Evolutionary conservation across 2,329 filamentous ascomycete genomes (phyloP).

Genomic region (Pezicula radicicola): DNA sequence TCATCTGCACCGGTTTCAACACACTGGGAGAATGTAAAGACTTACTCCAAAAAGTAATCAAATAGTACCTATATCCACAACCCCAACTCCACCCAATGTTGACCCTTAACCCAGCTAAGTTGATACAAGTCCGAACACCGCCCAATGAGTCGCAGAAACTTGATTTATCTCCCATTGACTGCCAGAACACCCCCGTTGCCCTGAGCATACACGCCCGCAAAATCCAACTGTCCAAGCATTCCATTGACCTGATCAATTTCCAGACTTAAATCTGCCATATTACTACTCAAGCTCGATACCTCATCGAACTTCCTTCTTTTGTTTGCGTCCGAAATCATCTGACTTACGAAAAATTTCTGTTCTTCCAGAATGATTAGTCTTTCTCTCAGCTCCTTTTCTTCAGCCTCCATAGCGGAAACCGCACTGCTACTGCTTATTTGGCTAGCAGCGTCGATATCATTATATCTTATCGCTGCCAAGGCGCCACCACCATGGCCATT

Average conservation of each 20-base stretch:
- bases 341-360: slow-evolving; percentile 68
- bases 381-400: slow-evolving; percentile 67
- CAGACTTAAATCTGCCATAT: slow-evolving; percentile 61
- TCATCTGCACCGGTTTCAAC: too few relatives aligned
- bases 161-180: too few relatives aligned
- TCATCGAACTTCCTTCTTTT: slow-evolving; percentile 68
- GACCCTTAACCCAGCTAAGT: too few relatives aligned
- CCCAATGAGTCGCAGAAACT: slow-evolving; percentile 5
- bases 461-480: slow-evolving; percentile 58
- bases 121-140: slow-evolving; percentile 2
- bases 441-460: slow-evolving; percentile 45
- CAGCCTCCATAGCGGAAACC: slow-evolving; percentile 62
- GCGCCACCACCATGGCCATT: slow-evolving; percentile 28
- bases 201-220: slow-evolving; percentile 25
- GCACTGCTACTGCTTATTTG: slow-evolving; percentile 53
- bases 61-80: too few relatives aligned
- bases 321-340: slow-evolving; percentile 68
- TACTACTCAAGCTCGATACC: slow-evolving; percentile 59
- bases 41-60: too few relatives aligned
- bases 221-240: slow-evolving; percentile 53
- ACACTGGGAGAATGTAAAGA: too few relatives aligned
- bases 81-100: too few relatives aligned
- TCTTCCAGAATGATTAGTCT: slow-evolving; percentile 68
- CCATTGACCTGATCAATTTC: slow-evolving; percentile 64
- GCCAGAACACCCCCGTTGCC: not conserved